These are phyloP conservation scores for Tinospora cordifolia DNA, from an alignment of 164 flowering plant genomes.

Conservation along the genomic window DNA sequence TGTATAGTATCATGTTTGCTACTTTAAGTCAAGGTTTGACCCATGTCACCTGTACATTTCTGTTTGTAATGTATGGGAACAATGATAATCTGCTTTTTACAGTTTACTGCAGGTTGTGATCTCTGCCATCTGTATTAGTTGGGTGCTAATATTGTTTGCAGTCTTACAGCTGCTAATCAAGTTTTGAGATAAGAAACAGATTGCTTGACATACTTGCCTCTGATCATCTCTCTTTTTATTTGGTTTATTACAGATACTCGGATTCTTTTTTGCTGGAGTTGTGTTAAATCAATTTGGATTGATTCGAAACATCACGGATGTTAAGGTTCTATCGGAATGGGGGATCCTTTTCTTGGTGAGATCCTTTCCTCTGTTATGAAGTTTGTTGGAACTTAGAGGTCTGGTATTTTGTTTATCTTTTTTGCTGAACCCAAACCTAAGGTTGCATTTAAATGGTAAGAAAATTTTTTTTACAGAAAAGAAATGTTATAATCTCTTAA, in stretches of 20 bases:
- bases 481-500: not conserved
- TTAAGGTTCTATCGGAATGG: constrained; percentile 95
- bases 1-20: not conserved
- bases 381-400: not conserved
- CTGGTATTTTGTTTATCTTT: not conserved
- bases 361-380: constrained; percentile 5
- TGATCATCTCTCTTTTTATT: not conserved
- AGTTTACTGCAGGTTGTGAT: no score
- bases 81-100: no score
- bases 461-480: not conserved
- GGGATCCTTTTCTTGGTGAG: constrained; percentile 97
- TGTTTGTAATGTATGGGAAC: no score
- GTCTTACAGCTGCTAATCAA: no score
- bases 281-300: constrained; percentile 89
- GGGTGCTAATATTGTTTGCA: no score
- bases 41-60: no score
- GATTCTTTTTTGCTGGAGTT: constrained; percentile 95
- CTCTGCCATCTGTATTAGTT: no score
- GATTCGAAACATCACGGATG: constrained; percentile 89
- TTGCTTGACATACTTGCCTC: not conserved
- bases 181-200: no score
- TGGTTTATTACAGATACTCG: constrained; percentile 70
- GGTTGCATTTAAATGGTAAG: not conserved
- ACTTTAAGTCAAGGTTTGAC: not conserved
- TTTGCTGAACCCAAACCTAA: not conserved